Base-by-base conservation (phyloP, 2,329 filamentous ascomycete species). In the Ceratocystis colombiana region DNA sequence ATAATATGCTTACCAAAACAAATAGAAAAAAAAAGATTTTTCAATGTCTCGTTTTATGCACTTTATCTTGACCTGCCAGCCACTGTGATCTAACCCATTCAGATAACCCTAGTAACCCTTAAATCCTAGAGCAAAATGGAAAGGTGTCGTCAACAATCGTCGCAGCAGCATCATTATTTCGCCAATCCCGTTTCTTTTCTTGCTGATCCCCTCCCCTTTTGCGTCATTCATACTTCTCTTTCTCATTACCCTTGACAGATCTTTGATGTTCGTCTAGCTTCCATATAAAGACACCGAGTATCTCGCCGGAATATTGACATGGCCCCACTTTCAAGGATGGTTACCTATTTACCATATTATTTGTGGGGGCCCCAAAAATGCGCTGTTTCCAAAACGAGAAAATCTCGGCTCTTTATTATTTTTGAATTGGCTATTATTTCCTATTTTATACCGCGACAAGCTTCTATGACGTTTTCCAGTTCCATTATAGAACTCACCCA, bases 251-350 rank as follows among this genome's bases (percentile, higher is more conserved):
- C 30, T 65, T 65, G 33, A 25, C 8, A 12, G 33, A 37, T 61
- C 37, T 61, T 15, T 61, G 37, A 41, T 15, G 37, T 37, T 33
- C 17, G 17, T 61, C 25, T 6, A 6, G 20, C 12, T 55, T 55
- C 20, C 25, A 55, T 25, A 30, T 61, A 45, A 59, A 64, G 64
- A 17, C 66, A 67, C 66, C 66, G 66, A 67, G 66, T 41, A 67
- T 67, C 66, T 67, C 66, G 62, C 66, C 66, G 66, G 66, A 25
- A 30, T 55, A 30, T 55, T 55, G 50, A 55, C 25, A 55, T 28
- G 50, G 50, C 12, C 50, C 50, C 50, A 48, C 20, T 48, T 22
- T 48, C 20, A n/a, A n/a, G 46, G 17, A 22, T 48, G 1, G 2
- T 48, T 20, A n/a, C 46, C 46, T 22, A n/a, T 48, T 10, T 61